Conservation (phyloP, 2,329 filamentous ascomycete genomes). For the Sordariomycetes sp. region DNA sequence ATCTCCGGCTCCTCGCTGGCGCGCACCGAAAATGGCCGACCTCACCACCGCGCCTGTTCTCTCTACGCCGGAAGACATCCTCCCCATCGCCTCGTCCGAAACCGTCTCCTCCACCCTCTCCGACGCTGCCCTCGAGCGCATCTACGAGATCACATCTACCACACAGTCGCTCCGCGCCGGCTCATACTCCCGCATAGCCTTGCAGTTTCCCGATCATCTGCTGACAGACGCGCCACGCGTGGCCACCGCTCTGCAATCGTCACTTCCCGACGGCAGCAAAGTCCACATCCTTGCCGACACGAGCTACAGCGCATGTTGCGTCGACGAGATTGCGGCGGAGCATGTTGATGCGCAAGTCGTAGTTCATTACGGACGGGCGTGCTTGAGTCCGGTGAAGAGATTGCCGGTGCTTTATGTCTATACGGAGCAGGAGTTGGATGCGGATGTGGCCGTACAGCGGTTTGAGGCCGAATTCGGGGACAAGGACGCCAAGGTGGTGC, state of each 20-base stretch:
- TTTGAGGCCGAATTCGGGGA: constrained; percentile 64
- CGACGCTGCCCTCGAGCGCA: constrained; percentile 62
- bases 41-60: constrained; percentile 48
- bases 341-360: constrained; percentile 86
- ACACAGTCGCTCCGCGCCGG: constrained; percentile 64
- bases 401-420: constrained; percentile 88
- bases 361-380: constrained; percentile 89
- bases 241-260: constrained; percentile 42
- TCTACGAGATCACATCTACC: constrained; percentile 82
- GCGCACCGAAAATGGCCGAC: constrained; percentile 26
- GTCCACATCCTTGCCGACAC: constrained; percentile 90
- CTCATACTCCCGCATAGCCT: constrained; percentile 66
- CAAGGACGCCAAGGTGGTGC: constrained; percentile 53
- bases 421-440: constrained; percentile 61
- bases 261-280: constrained; percentile 18
- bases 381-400: constrained; percentile 79
- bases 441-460: constrained; percentile 42
- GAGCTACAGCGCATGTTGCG: constrained; percentile 93
- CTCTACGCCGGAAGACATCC: constrained; percentile 52
- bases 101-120: constrained; percentile 25
- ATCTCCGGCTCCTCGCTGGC: background rate
- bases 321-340: constrained; percentile 93
- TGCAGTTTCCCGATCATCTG: constrained; percentile 97
- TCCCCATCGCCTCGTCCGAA: constrained; percentile 20
- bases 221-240: constrained; percentile 76